Evolutionary conservation across 768 basidiomycete species (phyloP).

Genomic region (Psilocybe sp.): DNA sequence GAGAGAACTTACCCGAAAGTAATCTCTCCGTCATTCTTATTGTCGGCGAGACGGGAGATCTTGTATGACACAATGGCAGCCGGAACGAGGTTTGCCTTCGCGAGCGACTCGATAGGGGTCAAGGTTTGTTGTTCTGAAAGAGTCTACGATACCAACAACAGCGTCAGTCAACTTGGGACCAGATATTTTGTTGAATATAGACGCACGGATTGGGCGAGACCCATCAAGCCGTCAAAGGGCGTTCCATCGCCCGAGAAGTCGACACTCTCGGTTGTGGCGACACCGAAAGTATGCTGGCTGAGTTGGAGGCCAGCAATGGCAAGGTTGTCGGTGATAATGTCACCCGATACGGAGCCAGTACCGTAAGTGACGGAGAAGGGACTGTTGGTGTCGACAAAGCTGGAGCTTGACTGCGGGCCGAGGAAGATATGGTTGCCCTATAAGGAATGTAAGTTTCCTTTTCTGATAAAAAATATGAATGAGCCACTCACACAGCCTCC

Average conservation of each 20-base stretch:
- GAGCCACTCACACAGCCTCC: conserved; percentile 36
- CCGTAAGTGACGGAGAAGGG: conserved; percentile 68
- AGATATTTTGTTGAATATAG: neutral
- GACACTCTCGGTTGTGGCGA: conserved; percentile 52
- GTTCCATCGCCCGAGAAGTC: conserved; percentile 53
- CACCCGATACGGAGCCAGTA: conserved; percentile 64
- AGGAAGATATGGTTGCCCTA: conserved; percentile 65
- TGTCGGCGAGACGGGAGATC: conserved; percentile 70
- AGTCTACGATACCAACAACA: conserved; percentile 26
- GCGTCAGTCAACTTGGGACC: neutral
- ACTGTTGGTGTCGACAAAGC: conserved; percentile 51
- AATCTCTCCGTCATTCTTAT: conserved; percentile 72
- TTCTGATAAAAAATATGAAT: neutral
- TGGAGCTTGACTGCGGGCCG: conserved; percentile 55
- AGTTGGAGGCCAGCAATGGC: conserved; percentile 35
- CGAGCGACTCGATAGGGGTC: conserved; percentile 75
- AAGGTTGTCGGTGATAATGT: conserved; percentile 61
- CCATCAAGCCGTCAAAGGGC: conserved; percentile 76
- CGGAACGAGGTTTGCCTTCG: conserved; percentile 50
- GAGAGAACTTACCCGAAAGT: conserved; percentile 57
- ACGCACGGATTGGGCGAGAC: conserved; percentile 68
- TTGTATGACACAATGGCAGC: conserved; percentile 76
- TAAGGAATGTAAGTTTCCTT: neutral
- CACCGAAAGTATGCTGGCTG: conserved; percentile 56
- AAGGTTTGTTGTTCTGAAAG: conserved; percentile 62